A percentile compares a stretch with the other conserved stretches of the same genome.
These are phyloP conservation scores for Pichia sporocuriosa DNA, from an alignment of 805 yeast genomes.

Conservation along the genomic window DNA sequence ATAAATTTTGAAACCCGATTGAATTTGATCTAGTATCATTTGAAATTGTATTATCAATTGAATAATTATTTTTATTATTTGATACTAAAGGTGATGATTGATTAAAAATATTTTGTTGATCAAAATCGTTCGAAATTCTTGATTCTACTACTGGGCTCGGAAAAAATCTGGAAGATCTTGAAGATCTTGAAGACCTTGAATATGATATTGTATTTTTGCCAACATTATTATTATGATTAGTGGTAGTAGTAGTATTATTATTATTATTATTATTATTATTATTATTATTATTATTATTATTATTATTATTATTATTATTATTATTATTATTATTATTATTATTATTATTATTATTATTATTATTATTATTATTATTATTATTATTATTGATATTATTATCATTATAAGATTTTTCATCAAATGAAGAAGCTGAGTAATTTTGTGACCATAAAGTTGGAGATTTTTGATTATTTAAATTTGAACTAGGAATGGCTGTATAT, in stretches of 20 bases:
- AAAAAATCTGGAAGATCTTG: slow-evolving; percentile 25
- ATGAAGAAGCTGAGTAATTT: neutral
- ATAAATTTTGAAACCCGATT: neutral
- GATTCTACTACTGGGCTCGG: slow-evolving; percentile 26
- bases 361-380: slow-evolving; percentile 7
- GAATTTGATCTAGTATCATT: neutral
- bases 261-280: too few species aligned
- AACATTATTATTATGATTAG: too few species aligned
- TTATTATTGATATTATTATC: neutral
- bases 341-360: slow-evolving; percentile 15
- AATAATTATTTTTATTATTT: too few species aligned
- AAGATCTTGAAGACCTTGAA: slow-evolving; percentile 2
- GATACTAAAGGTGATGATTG: neutral
- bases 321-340: slow-evolving; percentile 18
- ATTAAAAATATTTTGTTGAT: neutral
- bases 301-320: too few species aligned
- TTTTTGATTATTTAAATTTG: slow-evolving; percentile 7
- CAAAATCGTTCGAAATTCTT: neutral
- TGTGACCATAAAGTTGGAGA: slow-evolving; percentile 23
- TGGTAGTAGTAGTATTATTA: too few species aligned
- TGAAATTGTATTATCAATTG: too few species aligned
- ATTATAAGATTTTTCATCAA: neutral
- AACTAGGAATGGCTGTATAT: neutral
- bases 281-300: too few species aligned
- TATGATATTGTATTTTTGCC: too few species aligned